phyloP scores from a whole-genome alignment of 345 rosid genomes.

The Brassica rapa region DNA sequence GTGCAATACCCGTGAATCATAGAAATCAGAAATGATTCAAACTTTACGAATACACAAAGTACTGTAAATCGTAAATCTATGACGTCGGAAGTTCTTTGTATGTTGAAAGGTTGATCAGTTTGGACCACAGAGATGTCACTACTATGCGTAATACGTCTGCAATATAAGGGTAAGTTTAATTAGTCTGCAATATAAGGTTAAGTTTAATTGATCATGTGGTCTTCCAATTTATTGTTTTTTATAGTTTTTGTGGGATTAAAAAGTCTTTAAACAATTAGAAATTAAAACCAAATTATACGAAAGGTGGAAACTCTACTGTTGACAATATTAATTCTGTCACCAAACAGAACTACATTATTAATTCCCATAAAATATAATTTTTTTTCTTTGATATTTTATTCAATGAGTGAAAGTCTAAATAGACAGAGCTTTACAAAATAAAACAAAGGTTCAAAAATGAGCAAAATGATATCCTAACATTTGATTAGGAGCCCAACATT shows the following conservation, averaged over 20 bases:
- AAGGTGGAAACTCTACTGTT: not conserved
- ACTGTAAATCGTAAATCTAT: not conserved
- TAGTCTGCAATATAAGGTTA: not conserved
- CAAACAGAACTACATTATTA: not conserved
- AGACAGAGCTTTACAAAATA: no score
- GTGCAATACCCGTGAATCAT: no score
- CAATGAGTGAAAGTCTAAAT: no score
- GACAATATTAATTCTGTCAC: not conserved
- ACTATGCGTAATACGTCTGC: not conserved
- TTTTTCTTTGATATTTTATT: no score
- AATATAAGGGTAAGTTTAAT: slow-evolving; percentile 1
- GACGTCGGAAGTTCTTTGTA: not conserved
- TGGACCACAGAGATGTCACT: not conserved
- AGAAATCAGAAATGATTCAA: no score
- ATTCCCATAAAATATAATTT: not conserved
- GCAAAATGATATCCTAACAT: no score
- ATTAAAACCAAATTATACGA: not conserved
- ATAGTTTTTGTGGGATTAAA: not conserved
- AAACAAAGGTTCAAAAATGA: no score
- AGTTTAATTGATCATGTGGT: not conserved
- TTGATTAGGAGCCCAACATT: no score
- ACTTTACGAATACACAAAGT: no score
- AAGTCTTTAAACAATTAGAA: not conserved
- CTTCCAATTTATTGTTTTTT: not conserved
- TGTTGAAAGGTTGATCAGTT: not conserved